A percentile compares a stretch with the other conserved stretches of the same genome.
These are phyloP conservation scores for Lagenaria siceraria DNA, from an alignment of 306 rosid genomes.

Conservation along the genomic window DNA sequence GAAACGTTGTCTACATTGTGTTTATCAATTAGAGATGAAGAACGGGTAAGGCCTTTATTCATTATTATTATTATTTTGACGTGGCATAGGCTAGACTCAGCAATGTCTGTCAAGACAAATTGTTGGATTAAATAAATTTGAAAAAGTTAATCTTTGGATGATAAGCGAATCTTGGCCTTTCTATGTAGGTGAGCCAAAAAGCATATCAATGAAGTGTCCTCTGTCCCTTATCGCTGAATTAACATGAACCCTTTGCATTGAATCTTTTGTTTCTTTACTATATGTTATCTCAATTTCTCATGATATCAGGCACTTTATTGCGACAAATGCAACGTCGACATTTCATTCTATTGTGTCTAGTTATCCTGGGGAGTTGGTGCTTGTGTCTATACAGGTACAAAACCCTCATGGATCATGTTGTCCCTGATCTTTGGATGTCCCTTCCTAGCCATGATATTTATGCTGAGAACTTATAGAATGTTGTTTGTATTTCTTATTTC, in stretches of 20 bases:
- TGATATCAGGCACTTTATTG: conserved; percentile 47
- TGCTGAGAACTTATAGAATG: not conserved
- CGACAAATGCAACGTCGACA: conserved; percentile 80
- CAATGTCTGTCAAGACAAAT: not conserved
- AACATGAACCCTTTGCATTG: not conserved
- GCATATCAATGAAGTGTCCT: not conserved
- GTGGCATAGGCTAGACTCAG: not conserved
- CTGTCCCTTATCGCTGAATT: not conserved
- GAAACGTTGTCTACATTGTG: conserved; percentile 46
- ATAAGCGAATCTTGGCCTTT: not conserved
- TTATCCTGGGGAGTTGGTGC: conserved; percentile 65
- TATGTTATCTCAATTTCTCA: conserved; percentile 11
- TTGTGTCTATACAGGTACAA: conserved; percentile 76
- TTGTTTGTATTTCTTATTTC: not conserved
- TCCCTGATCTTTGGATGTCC: not conserved
- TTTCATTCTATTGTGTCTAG: conserved; percentile 61
- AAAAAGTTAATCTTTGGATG: not conserved
- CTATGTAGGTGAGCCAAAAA: not conserved
- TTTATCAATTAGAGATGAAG: conserved; percentile 22
- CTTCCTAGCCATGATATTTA: not conserved
- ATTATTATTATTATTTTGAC: not conserved
- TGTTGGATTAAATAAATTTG: not conserved
- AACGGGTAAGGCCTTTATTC: conserved; percentile 43
- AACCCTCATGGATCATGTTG: not conserved
- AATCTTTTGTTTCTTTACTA: conserved; percentile 3